These are phyloP conservation scores for Paecilomyces variotii DNA, from an alignment of 2,329 filamentous ascomycete species.

Conservation along the genomic window DNA sequence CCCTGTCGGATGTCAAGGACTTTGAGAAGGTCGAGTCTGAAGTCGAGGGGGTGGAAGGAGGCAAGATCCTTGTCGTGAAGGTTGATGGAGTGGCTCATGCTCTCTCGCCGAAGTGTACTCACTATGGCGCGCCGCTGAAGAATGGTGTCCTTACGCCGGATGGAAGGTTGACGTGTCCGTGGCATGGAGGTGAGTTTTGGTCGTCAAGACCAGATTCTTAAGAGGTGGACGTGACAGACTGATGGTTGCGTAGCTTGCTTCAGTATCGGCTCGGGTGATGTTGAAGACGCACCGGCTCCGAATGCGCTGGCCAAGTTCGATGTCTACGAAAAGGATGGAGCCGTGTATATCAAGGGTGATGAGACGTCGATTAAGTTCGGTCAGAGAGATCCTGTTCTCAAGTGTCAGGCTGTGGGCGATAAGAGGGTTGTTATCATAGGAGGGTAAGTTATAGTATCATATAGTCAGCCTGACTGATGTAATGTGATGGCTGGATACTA, in stretches of 20 bases:
- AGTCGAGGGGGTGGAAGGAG: conserved; percentile 78
- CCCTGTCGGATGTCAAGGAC: conserved; percentile 60
- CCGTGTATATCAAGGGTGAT: conserved; percentile 75
- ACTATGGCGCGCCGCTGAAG: conserved; percentile 84
- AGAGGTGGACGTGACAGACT: conserved; percentile 7
- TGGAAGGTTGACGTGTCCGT: conserved; percentile 83
- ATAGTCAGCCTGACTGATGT: neutral
- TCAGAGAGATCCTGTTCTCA: conserved; percentile 64
- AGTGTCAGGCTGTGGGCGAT: conserved; percentile 52
- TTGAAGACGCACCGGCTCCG: conserved; percentile 88
- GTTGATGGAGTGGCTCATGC: conserved; percentile 69
- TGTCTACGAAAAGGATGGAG: conserved; percentile 70
- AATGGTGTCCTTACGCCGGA: conserved; percentile 77
- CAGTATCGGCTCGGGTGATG: conserved; percentile 78
- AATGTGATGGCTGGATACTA: neutral
- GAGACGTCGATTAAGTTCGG: conserved; percentile 70
- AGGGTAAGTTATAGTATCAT: too few relatives aligned
- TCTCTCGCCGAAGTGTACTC: conserved; percentile 72
- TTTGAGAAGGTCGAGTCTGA: conserved; percentile 84
- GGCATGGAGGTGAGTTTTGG: conserved; percentile 73
- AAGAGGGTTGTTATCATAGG: conserved; percentile 51
- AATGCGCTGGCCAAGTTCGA: conserved; percentile 80
- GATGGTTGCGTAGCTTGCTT: conserved; percentile 64
- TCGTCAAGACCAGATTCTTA: conserved; percentile 2
- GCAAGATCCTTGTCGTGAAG: conserved; percentile 81